Base-by-base conservation (phyloP, 108 stramenopile genomes). In the Licmophora abbreviata region DNA sequence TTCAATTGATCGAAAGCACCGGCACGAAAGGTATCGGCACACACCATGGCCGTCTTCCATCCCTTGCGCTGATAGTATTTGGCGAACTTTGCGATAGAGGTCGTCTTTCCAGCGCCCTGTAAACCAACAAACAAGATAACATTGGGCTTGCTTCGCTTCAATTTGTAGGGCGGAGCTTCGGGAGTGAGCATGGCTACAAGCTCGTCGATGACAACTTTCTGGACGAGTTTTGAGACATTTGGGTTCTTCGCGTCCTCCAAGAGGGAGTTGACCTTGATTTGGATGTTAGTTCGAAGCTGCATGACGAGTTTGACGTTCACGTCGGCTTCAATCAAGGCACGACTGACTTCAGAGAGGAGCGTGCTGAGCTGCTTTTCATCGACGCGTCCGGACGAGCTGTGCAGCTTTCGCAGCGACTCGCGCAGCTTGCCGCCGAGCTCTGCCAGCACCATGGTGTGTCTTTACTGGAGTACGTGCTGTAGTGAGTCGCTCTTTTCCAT, bases 1-100 rank as follows among this genome's bases (percentile, higher is more conserved):
- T 95, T 96, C 59, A 98, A 68, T 56, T 98, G 97, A 72, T 98
- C 97, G 63, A 96, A 96, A 0, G 97, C 97, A 14, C 97, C 97
- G 1, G 97, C 97, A 5, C 97, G 87, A 62, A 98, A 98, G 46
- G 95, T 96, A 69, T 98, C 97, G 29, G 93, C 93, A 69, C 97
- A 98, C 2, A 98, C 95, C 97, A 98, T 40, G 47, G 66, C 68
- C 26, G 82, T 82, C 68, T 88, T 91, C 78, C 73, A 93, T 9
- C 88, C 88, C 21, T 79, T 73, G 2, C 83, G 64, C 48, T 83
- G 79, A 61, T 95, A 96, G 62, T 97, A 93, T 70, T 96, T 84
- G 24, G 97, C 97, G 51, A 77, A 95, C 52, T 98, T 98, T 46
- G 95, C 97, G 52, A 98, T 95, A 34, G 97, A 81, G 0, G 97